phyloP scores from a whole-genome alignment of 2,329 filamentous ascomycete genomes.

The Plectosphaerella sp. region DNA sequence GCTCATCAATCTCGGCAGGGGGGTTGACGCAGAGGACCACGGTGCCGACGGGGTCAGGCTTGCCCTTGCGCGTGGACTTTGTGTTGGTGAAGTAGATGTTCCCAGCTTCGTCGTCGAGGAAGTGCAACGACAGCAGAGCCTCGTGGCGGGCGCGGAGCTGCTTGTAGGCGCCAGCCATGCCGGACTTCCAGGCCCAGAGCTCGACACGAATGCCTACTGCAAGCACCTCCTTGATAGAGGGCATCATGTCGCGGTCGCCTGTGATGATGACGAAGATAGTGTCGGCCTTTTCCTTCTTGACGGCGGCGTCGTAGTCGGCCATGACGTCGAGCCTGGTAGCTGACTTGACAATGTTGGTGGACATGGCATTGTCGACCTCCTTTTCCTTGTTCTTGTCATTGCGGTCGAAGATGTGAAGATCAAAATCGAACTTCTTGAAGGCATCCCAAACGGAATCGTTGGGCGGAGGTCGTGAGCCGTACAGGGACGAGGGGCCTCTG shows the following conservation, averaged over 20 bases:
- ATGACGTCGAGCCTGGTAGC: constrained; percentile 10
- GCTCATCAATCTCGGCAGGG: neutral
- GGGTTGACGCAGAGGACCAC: constrained; percentile 1
- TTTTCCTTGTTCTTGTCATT: constrained; percentile 16
- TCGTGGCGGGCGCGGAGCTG: neutral
- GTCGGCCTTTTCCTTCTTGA: constrained; percentile 1
- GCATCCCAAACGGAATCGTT: constrained; percentile 17
- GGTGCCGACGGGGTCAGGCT: neutral
- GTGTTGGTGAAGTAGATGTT: constrained; percentile 9
- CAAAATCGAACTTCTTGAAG: constrained; percentile 10
- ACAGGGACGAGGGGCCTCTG: constrained; percentile 13
- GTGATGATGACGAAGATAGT: constrained; percentile 17
- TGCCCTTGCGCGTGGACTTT: constrained; percentile 4
- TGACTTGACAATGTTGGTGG: constrained; percentile 9
- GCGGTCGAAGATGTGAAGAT: constrained; percentile 14
- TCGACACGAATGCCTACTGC: constrained; percentile 15
- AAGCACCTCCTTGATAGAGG: constrained; percentile 13
- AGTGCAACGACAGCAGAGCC: constrained; percentile 1
- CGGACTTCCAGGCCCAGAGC: constrained; percentile 19
- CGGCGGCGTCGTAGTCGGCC: constrained; percentile 1
- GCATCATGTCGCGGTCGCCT: constrained; percentile 20
- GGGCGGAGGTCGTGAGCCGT: constrained; percentile 18
- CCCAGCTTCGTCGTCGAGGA: constrained; percentile 2
- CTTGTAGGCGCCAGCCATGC: constrained; percentile 14
- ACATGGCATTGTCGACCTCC: constrained; percentile 20